A percentile compares a stretch with the other conserved stretches of the same genome.
These are phyloP conservation scores for Hsuehochloa calcarea DNA, from an alignment of 176 grass and related monocot genomes.

Conservation along the genomic window DNA sequence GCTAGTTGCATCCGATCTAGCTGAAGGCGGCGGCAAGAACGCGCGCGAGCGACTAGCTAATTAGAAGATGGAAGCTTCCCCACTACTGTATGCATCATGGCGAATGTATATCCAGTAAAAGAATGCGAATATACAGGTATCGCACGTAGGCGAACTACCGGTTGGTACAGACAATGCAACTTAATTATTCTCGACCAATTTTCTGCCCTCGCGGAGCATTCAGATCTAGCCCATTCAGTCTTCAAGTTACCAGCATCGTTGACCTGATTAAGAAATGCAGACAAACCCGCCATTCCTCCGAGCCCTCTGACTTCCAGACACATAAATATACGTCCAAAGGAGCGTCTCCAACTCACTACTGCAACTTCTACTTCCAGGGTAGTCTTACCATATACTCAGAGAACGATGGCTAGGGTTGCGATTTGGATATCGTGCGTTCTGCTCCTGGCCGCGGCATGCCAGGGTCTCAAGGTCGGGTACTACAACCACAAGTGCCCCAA, in stretches of 20 bases:
- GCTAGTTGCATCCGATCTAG: neutral
- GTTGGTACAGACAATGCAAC: neutral
- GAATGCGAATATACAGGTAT: neutral
- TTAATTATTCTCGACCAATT: neutral
- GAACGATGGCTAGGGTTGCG: slow-evolving; percentile 4
- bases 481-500: too few species aligned
- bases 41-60: neutral
- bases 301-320: neutral
- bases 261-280: neutral
- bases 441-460: too few species aligned
- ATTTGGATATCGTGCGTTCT: too few species aligned
- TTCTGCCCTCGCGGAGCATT: neutral
- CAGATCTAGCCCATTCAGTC: neutral
- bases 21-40: neutral
- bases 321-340: slow-evolving; percentile 6
- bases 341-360: neutral
- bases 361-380: neutral
- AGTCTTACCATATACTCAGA: neutral
- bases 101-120: neutral
- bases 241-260: too few species aligned
- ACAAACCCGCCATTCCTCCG: neutral
- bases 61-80: neutral
- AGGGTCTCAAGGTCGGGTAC: too few species aligned
- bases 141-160: neutral
- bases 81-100: neutral